Base-by-base conservation (phyloP, 2,329 filamentous ascomycete genomes). In the Aschersonia sp. region DNA sequence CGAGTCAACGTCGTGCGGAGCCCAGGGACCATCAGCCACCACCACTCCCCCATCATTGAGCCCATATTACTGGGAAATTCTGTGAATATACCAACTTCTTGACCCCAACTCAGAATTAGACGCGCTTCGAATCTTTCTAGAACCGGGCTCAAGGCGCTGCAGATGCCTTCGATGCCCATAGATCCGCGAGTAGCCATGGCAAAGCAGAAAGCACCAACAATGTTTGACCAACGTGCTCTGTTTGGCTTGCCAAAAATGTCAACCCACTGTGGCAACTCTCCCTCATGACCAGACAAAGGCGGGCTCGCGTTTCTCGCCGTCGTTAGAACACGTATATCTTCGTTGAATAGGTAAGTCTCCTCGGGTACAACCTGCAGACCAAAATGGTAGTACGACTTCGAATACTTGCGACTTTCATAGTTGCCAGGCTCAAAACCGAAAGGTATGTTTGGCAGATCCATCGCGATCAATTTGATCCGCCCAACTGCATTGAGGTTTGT, bases 381-480 rank as follows among this genome's bases (percentile, higher is more conserved):
- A 61, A 85, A 87, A 53, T 77, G 74, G 45, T 85, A 72, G 54
- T 78, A 77, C 35, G 71, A 70, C 54, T 82, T 81, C 37, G 83
- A 76, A 52, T 82, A 80, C 49, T 78, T 77, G 48, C 82, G 73
- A 29, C 79, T 82, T 56, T 85, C 78, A 61, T 88, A 88, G 53
- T 83, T 79, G 12, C 77, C 77, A 6, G 81, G 81, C 47, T 78
- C 75, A 56, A 87, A 83, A 1, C 85, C 84, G 58, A 84, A 81
- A 2, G 80, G 79, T 32, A 85, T 78, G 45, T 72, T 56, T 1
- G 78, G 77, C 5, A 83, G 71, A 41, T 81, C 68, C 2, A 71
- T 58, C 0, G 76, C 68, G 4, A 70, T 63, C 6, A 85, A 57
- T 12, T 59, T 66, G 42, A 87, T 67, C 41, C 75, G 70, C 4